These are phyloP conservation scores for Talaromyces verruculosus DNA, from an alignment of 2,329 filamentous ascomycete species.

Conservation along the genomic window DNA sequence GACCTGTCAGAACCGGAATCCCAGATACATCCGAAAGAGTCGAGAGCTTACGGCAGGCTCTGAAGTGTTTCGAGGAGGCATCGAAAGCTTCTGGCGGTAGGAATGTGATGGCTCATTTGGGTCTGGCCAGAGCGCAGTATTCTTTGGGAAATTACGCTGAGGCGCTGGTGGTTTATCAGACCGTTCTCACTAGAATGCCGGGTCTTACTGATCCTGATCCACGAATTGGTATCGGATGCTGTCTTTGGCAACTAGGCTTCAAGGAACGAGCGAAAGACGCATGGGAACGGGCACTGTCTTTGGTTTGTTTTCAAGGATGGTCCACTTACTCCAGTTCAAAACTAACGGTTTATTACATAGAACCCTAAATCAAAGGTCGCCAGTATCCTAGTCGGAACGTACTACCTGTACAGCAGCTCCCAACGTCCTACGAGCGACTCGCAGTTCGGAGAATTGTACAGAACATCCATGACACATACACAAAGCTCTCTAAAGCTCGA, in stretches of 20 bases:
- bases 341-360: constrained; percentile 27
- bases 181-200: constrained; percentile 80
- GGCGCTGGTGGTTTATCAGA: constrained; percentile 80
- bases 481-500: constrained; percentile 92
- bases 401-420: constrained; percentile 83
- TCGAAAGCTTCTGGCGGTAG: constrained; percentile 77
- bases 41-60: constrained; percentile 77
- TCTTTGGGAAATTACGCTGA: constrained; percentile 84
- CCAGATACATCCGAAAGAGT: constrained; percentile 68
- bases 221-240: constrained; percentile 92
- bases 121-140: constrained; percentile 82
- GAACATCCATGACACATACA: constrained; percentile 91
- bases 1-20: constrained; percentile 60
- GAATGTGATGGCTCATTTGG: constrained; percentile 90
- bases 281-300: constrained; percentile 83
- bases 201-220: constrained; percentile 90
- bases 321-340: not conserved
- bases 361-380: constrained; percentile 83
- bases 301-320: constrained; percentile 50
- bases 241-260: constrained; percentile 93
- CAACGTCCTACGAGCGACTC: constrained; percentile 80
- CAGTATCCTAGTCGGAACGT: constrained; percentile 84
- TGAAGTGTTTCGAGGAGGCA: constrained; percentile 94
- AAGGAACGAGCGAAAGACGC: constrained; percentile 88
- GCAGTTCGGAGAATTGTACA: constrained; percentile 81